Conservation (phyloP, 768 basidiomycete genomes). For the Cyclocybe aegerita region DNA sequence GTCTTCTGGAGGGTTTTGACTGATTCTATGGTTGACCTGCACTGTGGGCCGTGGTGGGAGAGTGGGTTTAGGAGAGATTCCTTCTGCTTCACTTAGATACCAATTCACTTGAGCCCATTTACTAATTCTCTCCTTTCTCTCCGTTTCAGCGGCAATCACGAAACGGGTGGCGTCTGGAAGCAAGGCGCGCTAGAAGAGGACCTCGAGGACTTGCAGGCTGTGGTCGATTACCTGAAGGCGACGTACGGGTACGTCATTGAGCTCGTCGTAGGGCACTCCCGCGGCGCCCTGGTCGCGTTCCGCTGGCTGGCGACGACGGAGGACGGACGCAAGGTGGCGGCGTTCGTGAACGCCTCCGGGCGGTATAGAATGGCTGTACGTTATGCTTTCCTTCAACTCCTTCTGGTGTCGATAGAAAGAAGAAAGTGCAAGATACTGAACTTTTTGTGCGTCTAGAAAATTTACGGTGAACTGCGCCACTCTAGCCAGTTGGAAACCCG, state of each 20-base stretch:
- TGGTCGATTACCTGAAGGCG: slow-evolving; percentile 59
- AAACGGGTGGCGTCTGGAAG: slow-evolving; percentile 67
- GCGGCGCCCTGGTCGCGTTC: slow-evolving; percentile 67
- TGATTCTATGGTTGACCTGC: too few species aligned
- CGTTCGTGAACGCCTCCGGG: slow-evolving; percentile 73
- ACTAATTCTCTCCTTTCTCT: neutral
- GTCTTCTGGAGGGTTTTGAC: too few species aligned
- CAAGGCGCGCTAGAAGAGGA: slow-evolving; percentile 61
- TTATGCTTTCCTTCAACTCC: neutral
- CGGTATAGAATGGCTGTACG: slow-evolving; percentile 79
- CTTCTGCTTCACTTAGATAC: neutral
- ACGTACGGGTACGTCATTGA: slow-evolving; percentile 68
- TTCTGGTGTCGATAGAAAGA: neutral
- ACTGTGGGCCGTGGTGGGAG: too few species aligned
- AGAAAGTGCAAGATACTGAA: slow-evolving; percentile 1
- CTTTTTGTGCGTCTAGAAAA: slow-evolving; percentile 29
- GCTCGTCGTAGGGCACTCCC: slow-evolving; percentile 76
- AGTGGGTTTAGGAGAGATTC: too few species aligned
- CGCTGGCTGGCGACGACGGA: slow-evolving; percentile 67
- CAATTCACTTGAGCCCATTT: neutral
- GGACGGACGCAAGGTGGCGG: slow-evolving; percentile 54
- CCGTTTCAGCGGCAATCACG: slow-evolving; percentile 66
- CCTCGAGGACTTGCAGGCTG: slow-evolving; percentile 61
- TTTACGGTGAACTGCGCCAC: slow-evolving; percentile 45
- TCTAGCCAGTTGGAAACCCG: too few species aligned